phyloP scores from a whole-genome alignment of 2,329 filamentous ascomycete species.

The Aspergillus candidus region DNA sequence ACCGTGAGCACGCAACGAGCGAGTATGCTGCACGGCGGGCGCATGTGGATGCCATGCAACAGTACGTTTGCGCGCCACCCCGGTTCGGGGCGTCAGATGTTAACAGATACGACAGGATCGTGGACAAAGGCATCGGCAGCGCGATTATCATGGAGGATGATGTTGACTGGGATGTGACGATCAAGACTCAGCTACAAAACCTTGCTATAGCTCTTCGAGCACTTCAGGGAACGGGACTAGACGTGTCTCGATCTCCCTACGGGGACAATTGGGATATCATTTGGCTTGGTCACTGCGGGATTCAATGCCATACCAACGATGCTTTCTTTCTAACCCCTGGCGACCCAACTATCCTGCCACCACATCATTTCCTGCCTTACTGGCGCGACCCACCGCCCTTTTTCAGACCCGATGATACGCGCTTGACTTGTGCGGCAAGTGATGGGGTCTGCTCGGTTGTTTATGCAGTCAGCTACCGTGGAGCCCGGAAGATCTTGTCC shows the following conservation, averaged over 20 bases:
- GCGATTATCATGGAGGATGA: constrained; percentile 17
- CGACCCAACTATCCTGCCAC: constrained; percentile 13
- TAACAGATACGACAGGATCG: constrained; percentile 5
- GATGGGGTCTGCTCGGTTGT: constrained; percentile 16
- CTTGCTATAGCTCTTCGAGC: constrained; percentile 8
- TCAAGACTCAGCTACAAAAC: constrained; percentile 12
- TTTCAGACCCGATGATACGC: constrained; percentile 7
- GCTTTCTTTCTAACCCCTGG: constrained; percentile 10
- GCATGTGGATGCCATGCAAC: constrained; percentile 16
- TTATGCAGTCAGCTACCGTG: constrained; percentile 18
- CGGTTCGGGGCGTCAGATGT: neutral
- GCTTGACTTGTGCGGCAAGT: constrained; percentile 10
- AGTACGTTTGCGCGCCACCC: constrained; percentile 3
- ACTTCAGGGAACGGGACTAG: neutral
- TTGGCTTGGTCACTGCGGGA: constrained; percentile 22
- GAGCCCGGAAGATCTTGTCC: constrained; percentile 15
- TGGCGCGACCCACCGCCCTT: constrained; percentile 14
- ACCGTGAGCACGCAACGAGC: constrained; percentile 10
- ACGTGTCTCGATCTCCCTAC: constrained; percentile 4
- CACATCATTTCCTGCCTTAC: constrained; percentile 17
- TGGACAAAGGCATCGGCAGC: constrained; percentile 10
- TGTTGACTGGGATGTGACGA: constrained; percentile 10
- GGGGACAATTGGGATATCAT: constrained; percentile 18
- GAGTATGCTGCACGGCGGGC: constrained; percentile 18
- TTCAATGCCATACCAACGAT: constrained; percentile 11